Base-by-base conservation (phyloP, 2,329 filamentous ascomycete genomes). In the Exophiala phaeomuriformis region DNA sequence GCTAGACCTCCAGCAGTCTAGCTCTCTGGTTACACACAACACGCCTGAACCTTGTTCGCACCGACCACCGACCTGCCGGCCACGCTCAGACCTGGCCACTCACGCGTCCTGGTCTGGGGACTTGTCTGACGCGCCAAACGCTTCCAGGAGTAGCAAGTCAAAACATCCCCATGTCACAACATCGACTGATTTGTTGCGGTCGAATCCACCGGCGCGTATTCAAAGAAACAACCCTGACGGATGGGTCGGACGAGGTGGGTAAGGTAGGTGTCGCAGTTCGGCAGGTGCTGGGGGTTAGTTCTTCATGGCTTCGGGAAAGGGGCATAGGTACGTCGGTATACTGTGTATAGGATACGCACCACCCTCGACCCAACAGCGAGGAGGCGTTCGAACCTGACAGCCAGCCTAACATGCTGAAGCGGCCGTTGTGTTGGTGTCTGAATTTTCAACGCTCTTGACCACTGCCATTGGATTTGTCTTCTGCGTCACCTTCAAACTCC, bases 91-190 rank as follows among this genome's bases (percentile, higher is more conserved):
- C 39, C 39, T 41, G 39, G 39, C 39, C 39, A 41, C 28, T 41
- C 39, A 31, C 36, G 29, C 36, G 41, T 29, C 30, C 27, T 36
- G 47, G 7, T 37, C 40, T 36, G 39, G 41, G 37, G 31, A 48
- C 51, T 40, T 43, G 56, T 52, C 56, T 56, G 53, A 59, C 57
- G 53, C 51, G 57, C 53, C 48, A 30, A 54, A 54, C 51, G 36
- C 51, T 31, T 50, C 47, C 40, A 46, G 44, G 49, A 50, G 37
- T 39, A 55, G 35, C 49, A 54, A 50, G 45, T 48, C 49, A 59
- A 59, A 59, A 54, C 39, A 41, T 55, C 52, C 53, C 54, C 57
- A 59, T 59, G 57, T 59, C 57, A 59, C 57, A 59, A 57, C 57
- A 59, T 59, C 54, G 54, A 55, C 52, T 54, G 43, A 53, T 48